phyloP scores from a whole-genome alignment of 2,329 filamentous ascomycete species.

The Neonectria coccinea region DNA sequence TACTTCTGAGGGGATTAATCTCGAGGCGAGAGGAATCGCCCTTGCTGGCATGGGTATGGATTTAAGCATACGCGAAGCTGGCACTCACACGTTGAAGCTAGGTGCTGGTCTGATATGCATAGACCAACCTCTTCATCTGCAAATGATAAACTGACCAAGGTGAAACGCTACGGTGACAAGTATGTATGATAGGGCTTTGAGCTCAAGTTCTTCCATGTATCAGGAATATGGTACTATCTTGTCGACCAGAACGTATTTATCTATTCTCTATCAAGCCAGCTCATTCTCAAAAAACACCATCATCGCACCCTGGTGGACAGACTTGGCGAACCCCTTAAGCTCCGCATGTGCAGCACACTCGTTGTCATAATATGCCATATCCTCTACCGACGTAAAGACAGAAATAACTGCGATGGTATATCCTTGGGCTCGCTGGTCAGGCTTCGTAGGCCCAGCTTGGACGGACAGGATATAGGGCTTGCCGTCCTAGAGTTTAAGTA shows the following conservation, averaged over 20 bases:
- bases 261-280: conserved; percentile 14
- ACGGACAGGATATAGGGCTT: conserved; percentile 70
- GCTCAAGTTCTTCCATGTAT: no score
- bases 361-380: conserved; percentile 72
- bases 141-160: no score
- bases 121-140: no score
- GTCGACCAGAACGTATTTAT: conserved; percentile 46
- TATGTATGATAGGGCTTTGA: no score
- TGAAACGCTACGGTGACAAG: no score
- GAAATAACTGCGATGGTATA: conserved; percentile 69
- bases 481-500: conserved; percentile 59
- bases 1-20: no score
- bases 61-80: no score
- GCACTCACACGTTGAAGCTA: no score
- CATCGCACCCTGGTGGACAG: conserved; percentile 53
- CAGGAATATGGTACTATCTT: no score
- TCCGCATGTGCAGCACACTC: conserved; percentile 50
- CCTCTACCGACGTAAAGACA: conserved; percentile 66
- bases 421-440: conserved; percentile 68
- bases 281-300: conserved; percentile 64
- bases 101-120: no score
- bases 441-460: conserved; percentile 60
- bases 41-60: no score
- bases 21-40: no score
- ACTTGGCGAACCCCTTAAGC: conserved; percentile 49